phyloP scores from a whole-genome alignment of 1,284 basidiomycete species.

The Austropuccinia psidii region DNA sequence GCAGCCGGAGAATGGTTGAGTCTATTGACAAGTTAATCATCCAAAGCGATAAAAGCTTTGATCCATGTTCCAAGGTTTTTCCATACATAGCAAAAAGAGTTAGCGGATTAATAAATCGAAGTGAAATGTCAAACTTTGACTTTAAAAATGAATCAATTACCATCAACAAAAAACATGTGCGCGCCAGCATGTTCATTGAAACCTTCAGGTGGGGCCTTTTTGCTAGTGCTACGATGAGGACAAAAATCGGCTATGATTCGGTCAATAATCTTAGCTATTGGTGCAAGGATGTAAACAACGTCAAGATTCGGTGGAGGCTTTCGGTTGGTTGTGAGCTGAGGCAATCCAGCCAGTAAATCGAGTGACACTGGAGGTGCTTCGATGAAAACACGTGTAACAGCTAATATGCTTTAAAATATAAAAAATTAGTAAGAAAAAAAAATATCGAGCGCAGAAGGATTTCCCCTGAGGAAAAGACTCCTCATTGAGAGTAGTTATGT shows the following conservation, averaged over 20 bases:
- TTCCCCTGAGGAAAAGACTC: too few relatives aligned
- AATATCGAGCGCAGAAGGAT: too few relatives aligned
- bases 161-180: constrained; percentile 91
- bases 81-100: background rate
- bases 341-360: too few relatives aligned
- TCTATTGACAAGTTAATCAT: constrained; percentile 23
- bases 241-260: constrained; percentile 80
- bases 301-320: constrained; percentile 73
- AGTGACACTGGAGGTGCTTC: too few relatives aligned
- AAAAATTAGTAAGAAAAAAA: too few relatives aligned
- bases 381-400: too few relatives aligned
- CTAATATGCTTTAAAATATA: too few relatives aligned
- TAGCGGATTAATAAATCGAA: too few relatives aligned
- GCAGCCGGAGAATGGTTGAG: constrained; percentile 24
- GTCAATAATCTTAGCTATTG: constrained; percentile 87
- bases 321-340: too few relatives aligned
- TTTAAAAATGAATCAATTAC: too few relatives aligned
- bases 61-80: background rate
- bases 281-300: constrained; percentile 87
- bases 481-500: too few relatives aligned
- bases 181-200: constrained; percentile 68
- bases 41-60: constrained; percentile 11
- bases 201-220: constrained; percentile 4
- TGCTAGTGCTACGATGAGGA: constrained; percentile 2
- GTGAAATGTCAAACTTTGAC: too few relatives aligned